These are phyloP conservation scores for Beverwykella pulmonaria DNA, from an alignment of 495 filamentous ascomycete genomes.

Conservation along the genomic window DNA sequence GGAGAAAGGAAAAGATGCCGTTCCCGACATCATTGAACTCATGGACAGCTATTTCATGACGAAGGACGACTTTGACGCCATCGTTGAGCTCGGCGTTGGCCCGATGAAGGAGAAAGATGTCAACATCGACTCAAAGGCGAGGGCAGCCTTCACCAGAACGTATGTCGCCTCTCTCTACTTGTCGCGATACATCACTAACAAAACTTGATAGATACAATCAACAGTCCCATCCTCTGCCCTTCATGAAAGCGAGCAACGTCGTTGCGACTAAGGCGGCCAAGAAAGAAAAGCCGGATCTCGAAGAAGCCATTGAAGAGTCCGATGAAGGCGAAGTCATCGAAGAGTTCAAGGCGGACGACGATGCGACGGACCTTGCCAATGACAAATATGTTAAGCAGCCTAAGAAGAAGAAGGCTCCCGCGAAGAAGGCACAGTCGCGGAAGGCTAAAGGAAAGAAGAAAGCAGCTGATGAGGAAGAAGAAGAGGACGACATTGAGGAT, in stretches of 20 bases:
- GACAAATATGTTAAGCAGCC: slow-evolving; percentile 95
- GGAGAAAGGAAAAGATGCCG: slow-evolving; percentile 46
- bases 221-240: slow-evolving; percentile 85
- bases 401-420: slow-evolving; percentile 60
- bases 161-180: slow-evolving; percentile 49
- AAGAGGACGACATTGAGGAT: slow-evolving; percentile 46
- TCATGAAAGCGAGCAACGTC: slow-evolving; percentile 88
- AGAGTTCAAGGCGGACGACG: slow-evolving; percentile 59
- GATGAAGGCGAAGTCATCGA: slow-evolving; percentile 70
- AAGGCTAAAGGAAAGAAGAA: slow-evolving; percentile 56
- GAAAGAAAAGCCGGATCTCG: slow-evolving; percentile 87
- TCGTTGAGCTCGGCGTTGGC: slow-evolving; percentile 89
- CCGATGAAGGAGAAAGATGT: slow-evolving; percentile 72
- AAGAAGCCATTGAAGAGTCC: slow-evolving; percentile 93
- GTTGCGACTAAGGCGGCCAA: slow-evolving; percentile 63
- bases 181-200: slow-evolving; percentile 1
- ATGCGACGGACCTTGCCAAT: slow-evolving; percentile 75
- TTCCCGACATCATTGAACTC: slow-evolving; percentile 64
- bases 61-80: slow-evolving; percentile 88
- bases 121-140: slow-evolving; percentile 81
- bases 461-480: slow-evolving; percentile 44
- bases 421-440: slow-evolving; percentile 44
- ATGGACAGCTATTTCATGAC: slow-evolving; percentile 99
- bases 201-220: slow-evolving; percentile 69
- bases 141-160: slow-evolving; percentile 82